Conservation (phyloP, 2,329 filamentous ascomycete genomes). For the Fusarium marasasianum region DNA sequence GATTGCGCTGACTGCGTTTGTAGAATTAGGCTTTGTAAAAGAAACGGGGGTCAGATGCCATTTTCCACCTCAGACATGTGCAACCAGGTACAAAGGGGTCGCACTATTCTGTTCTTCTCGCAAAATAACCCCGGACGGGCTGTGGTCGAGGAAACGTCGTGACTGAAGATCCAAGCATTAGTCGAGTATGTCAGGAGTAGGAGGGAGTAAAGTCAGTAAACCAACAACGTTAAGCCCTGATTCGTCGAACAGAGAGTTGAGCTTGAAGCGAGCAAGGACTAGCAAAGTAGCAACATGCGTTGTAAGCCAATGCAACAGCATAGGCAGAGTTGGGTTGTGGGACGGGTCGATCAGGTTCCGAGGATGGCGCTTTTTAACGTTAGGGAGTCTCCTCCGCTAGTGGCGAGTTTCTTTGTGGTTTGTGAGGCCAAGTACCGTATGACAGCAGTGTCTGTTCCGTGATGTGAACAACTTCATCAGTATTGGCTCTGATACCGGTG, state of each 20-base stretch:
- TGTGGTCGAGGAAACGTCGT: constrained; percentile 4
- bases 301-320: constrained; percentile 21
- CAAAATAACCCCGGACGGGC: not conserved
- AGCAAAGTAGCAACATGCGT: constrained; percentile 10
- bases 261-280: constrained; percentile 21
- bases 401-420: constrained; percentile 21
- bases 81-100: not conserved
- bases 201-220: constrained; percentile 3
- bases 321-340: constrained; percentile 13
- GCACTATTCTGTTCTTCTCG: not conserved
- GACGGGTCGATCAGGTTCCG: constrained; percentile 15
- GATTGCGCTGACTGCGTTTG: constrained; percentile 7
- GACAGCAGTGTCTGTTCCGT: not conserved
- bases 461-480: not conserved
- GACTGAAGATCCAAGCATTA: constrained; percentile 10
- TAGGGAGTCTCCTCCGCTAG: constrained; percentile 10
- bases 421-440: not conserved
- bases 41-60: not conserved
- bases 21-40: constrained; percentile 6
- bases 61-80: not conserved
- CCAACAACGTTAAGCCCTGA: constrained; percentile 6
- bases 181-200: constrained; percentile 1
- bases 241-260: constrained; percentile 7
- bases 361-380: not conserved
- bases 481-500: not conserved